Base-by-base conservation (phyloP, 2,329 filamentous ascomycete species). In the Fusarium tjaetaba region DNA sequence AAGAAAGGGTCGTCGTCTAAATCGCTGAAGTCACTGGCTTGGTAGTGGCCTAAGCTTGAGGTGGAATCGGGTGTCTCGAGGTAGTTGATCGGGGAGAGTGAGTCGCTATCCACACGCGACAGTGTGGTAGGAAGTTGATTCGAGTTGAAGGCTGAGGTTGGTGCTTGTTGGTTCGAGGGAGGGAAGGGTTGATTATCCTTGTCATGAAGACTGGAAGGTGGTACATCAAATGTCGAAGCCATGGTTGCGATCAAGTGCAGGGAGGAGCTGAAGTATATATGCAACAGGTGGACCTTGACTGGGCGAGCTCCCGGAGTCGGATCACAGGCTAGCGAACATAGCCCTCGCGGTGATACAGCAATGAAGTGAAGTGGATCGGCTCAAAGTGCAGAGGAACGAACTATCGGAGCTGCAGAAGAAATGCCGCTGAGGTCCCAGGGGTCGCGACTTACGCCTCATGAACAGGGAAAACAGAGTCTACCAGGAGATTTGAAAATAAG, bases 1-100 rank as follows among this genome's bases (percentile, higher is more conserved):
- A 86, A 87, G 80, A 88, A 88, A 20, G 86, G 84, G 71, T 90
- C 87, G 65, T 85, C 83, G 55, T 81, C 83, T 32, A 84, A 77
- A 49, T 84, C 88, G 75, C 85, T 83, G 69, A 82, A 84, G 71
- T 88, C 86, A 79, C 86, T 88, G 7, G 85, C 78, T 72, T 86
- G 86, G 71, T 86, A 88, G 71, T 86, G 81, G 70, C 85, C 86
- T 48, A 84, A 77, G 30, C 82, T 84, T 7, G 85, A 85, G 57
- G 84, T 80, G 20, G 87, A 88, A 67, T 86, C 87, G 71, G 88
- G 87, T 1, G 87, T 88, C 64, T 86, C 81, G 58, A 80, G 75
- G 48, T 80, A 78, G 56, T 81, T 76, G 42, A 78, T 62, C 18
- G 81, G 79, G 8, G 79, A 82, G 28, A 79, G 67, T 13, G 78